Percentiles rank a stretch among this genome's conserved stretches.
These are phyloP conservation scores for Entonaema liquescens DNA, from an alignment of 495 filamentous ascomycete genomes.

Conservation along the genomic window DNA sequence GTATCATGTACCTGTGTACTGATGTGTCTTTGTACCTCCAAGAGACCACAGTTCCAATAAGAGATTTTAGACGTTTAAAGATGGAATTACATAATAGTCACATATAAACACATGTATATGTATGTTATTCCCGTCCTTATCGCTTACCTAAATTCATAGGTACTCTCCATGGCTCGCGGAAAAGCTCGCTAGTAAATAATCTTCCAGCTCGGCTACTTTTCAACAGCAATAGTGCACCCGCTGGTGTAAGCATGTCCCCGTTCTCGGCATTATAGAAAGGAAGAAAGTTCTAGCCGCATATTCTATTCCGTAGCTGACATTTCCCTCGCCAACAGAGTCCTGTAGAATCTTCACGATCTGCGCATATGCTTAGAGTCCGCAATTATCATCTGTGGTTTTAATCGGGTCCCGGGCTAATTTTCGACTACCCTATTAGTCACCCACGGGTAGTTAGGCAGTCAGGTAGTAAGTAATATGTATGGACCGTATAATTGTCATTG, in stretches of 20 bases:
- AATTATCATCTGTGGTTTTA: neutral
- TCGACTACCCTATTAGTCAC: neutral
- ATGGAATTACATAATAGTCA: neutral
- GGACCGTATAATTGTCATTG: neutral
- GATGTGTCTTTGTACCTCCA: too few relatives aligned
- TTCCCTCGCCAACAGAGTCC: neutral
- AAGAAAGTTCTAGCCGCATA: neutral
- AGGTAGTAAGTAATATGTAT: neutral
- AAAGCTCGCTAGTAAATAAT: neutral
- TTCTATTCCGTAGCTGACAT: neutral
- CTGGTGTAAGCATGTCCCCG: neutral
- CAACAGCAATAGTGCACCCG: neutral
- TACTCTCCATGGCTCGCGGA: neutral
- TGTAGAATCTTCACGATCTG: slow-evolving; percentile 10
- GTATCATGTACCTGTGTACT: neutral
- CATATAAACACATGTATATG: neutral
- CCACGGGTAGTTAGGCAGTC: neutral
- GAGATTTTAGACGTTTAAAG: neutral
- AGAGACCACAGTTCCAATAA: too few relatives aligned
- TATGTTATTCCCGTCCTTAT: neutral
- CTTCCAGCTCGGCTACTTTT: neutral
- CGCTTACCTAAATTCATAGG: neutral
- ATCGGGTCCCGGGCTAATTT: neutral
- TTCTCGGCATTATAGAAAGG: neutral
- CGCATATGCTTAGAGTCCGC: neutral